A percentile compares a stretch with the other conserved stretches of the same genome.
phyloP scores from a whole-genome alignment of 371 early-diverging fungal genomes.

The Mucor lusitanicus region DNA sequence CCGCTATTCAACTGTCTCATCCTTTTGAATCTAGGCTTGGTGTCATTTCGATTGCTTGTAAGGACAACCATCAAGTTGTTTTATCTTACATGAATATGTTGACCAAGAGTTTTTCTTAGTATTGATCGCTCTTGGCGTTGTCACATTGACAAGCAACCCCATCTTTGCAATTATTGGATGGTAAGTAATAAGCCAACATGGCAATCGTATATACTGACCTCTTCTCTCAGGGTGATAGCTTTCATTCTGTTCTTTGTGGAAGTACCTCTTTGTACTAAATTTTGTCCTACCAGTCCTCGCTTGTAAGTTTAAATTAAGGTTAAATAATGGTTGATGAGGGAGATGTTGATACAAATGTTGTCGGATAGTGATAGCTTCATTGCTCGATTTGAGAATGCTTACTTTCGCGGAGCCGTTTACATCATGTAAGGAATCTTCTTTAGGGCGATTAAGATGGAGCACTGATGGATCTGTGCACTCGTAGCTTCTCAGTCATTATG shows the following conservation, averaged over 20 bases:
- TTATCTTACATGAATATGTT: neutral
- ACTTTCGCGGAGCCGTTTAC: slow-evolving; percentile 38
- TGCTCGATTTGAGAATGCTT: slow-evolving; percentile 41
- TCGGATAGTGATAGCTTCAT: slow-evolving; percentile 40
- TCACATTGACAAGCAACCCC: slow-evolving; percentile 31
- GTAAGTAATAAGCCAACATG: slow-evolving; percentile 10
- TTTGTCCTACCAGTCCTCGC: slow-evolving; percentile 50
- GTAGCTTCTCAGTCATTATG: slow-evolving; percentile 44
- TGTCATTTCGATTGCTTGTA: slow-evolving; percentile 43
- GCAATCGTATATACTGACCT: neutral
- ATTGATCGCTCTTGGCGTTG: slow-evolving; percentile 38
- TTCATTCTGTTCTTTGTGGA: slow-evolving; percentile 50
- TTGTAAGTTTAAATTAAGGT: slow-evolving; percentile 33
- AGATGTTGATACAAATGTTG: neutral
- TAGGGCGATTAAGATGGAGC: neutral
- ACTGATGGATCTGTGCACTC: neutral
- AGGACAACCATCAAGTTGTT: neutral
- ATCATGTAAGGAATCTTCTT: slow-evolving; percentile 27
- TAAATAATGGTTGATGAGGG: neutral
- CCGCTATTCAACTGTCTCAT: neutral
- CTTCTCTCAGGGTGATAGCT: slow-evolving; percentile 36
- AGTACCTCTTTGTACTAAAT: slow-evolving; percentile 46
- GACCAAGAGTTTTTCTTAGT: slow-evolving; percentile 23
- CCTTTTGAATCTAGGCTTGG: slow-evolving; percentile 32
- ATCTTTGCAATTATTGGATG: slow-evolving; percentile 49